A percentile compares a stretch with the other conserved stretches of the same genome.
Conservation (phyloP, 148 eudicot species). For the Spergularia marina region DNA sequence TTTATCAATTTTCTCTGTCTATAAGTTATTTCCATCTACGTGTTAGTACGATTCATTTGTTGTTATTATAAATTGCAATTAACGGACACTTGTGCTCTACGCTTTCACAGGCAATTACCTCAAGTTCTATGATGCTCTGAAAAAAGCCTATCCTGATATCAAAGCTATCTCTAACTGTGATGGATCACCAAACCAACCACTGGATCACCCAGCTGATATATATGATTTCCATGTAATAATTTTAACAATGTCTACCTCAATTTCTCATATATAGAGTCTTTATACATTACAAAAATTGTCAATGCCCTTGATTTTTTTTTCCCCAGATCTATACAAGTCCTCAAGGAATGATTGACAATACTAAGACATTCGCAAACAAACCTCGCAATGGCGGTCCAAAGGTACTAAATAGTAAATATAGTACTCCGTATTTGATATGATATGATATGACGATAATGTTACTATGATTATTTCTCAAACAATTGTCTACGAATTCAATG, state of each 20-base stretch:
- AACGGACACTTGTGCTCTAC: background rate
- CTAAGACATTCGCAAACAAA: slow-evolving; percentile 42
- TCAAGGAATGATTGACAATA: slow-evolving; percentile 37
- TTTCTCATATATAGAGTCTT: too few relatives aligned
- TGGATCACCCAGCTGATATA: slow-evolving; percentile 65
- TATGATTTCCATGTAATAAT: slow-evolving; percentile 69
- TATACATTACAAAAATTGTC: too few relatives aligned
- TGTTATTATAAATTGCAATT: background rate
- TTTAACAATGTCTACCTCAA: too few relatives aligned
- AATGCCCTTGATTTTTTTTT: background rate
- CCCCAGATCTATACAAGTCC: slow-evolving; percentile 46
- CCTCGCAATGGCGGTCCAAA: slow-evolving; percentile 55
- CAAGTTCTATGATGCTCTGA: slow-evolving; percentile 29
- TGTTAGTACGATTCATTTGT: background rate
- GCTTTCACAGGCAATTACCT: slow-evolving; percentile 52
- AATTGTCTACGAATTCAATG: too few relatives aligned
- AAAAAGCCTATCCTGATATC: slow-evolving; percentile 27
- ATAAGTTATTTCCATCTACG: too few relatives aligned
- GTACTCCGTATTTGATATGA: background rate
- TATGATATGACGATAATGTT: background rate
- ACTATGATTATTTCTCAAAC: too few relatives aligned
- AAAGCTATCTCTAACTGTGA: slow-evolving; percentile 36
- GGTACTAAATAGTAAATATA: slow-evolving; percentile 23
- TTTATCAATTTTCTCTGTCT: too few relatives aligned
- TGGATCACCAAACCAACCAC: slow-evolving; percentile 33